Evolutionary conservation across 208 protist genomes (phyloP).

Genomic region (Trypanosoma cruzi): DNA sequence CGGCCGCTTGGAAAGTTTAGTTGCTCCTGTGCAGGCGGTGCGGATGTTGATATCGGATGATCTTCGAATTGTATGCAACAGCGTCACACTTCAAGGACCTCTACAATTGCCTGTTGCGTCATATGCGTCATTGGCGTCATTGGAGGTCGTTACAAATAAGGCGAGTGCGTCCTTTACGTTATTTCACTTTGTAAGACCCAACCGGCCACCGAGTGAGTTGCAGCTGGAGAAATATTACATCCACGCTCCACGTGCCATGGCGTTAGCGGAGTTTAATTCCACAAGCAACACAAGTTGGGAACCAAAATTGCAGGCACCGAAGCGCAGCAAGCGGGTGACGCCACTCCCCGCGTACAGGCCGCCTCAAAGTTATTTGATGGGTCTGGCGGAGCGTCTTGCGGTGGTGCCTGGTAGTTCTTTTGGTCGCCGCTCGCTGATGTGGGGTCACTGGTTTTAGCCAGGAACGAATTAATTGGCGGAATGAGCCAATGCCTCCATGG

Average conservation of each 20-base stretch:
- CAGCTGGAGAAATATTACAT: slow-evolving; percentile 78
- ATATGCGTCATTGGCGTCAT: slow-evolving; percentile 35
- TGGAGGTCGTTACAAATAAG: slow-evolving; percentile 10
- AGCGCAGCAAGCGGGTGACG: slow-evolving; percentile 41
- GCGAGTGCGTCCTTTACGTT: slow-evolving; percentile 43
- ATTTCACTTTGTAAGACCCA: slow-evolving; percentile 83
- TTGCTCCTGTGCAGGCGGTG: slow-evolving; percentile 51
- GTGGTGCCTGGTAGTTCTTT: slow-evolving; percentile 80
- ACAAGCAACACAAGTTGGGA: slow-evolving; percentile 22
- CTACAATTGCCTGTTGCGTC: slow-evolving; percentile 30
- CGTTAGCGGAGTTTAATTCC: slow-evolving; percentile 24
- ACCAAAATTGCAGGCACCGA: slow-evolving; percentile 63
- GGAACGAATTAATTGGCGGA: too few species aligned
- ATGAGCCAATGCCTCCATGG: too few species aligned
- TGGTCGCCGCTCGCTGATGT: slow-evolving; percentile 86
- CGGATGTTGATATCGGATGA: slow-evolving; percentile 71
- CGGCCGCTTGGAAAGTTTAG: slow-evolving; percentile 48
- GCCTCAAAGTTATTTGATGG: slow-evolving; percentile 87
- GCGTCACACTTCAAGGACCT: slow-evolving; percentile 52
- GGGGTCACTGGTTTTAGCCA: slow-evolving; percentile 92
- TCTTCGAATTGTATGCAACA: slow-evolving; percentile 77
- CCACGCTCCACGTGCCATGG: slow-evolving; percentile 46
- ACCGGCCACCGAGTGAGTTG: slow-evolving; percentile 78
- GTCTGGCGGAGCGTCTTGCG: slow-evolving; percentile 79
- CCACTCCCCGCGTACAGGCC: slow-evolving; percentile 62